Percentiles rank a stretch among this genome's conserved stretches.
Conservation (phyloP, 2,329 filamentous ascomycete species). For the Fusarium multiceps region DNA sequence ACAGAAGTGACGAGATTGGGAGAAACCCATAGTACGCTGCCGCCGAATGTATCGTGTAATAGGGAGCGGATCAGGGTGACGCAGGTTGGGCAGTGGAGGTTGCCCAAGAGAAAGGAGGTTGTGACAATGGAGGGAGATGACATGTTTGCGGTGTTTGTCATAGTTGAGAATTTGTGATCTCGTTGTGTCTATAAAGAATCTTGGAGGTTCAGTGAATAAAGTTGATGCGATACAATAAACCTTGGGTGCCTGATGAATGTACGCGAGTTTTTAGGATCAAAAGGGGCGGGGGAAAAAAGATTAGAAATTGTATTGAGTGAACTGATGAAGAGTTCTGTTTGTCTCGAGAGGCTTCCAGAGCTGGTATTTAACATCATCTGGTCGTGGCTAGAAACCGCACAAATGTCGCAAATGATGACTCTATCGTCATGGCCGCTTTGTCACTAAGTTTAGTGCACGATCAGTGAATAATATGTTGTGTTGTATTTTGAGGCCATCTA, state of each 20-base stretch:
- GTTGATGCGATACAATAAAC: slow-evolving; percentile 4
- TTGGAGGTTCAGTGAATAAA: slow-evolving; percentile 14
- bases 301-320: not conserved
- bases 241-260: not conserved
- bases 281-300: not conserved
- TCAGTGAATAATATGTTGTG: slow-evolving; percentile 1
- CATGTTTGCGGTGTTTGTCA: slow-evolving; percentile 41
- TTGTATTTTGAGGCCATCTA: not conserved
- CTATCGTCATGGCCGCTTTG: slow-evolving; percentile 29
- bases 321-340: slow-evolving; percentile 14
- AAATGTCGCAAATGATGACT: slow-evolving; percentile 49
- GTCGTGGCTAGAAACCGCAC: slow-evolving; percentile 50
- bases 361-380: slow-evolving; percentile 29
- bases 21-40: slow-evolving; percentile 68
- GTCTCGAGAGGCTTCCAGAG: slow-evolving; percentile 14
- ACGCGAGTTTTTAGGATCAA: not conserved
- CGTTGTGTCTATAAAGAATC: not conserved
- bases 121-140: slow-evolving; percentile 51
- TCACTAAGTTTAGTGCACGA: slow-evolving; percentile 32
- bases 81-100: slow-evolving; percentile 83
- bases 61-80: slow-evolving; percentile 72
- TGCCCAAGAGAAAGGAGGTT: slow-evolving; percentile 74
- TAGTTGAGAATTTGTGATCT: not conserved
- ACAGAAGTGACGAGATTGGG: slow-evolving; percentile 78
- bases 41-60: slow-evolving; percentile 60